Evolutionary conservation across 2,329 filamentous ascomycete genomes (phyloP), one percentile per base, ranked within the genome.

Genomic region (Nigrospora sphaerica): DNA sequence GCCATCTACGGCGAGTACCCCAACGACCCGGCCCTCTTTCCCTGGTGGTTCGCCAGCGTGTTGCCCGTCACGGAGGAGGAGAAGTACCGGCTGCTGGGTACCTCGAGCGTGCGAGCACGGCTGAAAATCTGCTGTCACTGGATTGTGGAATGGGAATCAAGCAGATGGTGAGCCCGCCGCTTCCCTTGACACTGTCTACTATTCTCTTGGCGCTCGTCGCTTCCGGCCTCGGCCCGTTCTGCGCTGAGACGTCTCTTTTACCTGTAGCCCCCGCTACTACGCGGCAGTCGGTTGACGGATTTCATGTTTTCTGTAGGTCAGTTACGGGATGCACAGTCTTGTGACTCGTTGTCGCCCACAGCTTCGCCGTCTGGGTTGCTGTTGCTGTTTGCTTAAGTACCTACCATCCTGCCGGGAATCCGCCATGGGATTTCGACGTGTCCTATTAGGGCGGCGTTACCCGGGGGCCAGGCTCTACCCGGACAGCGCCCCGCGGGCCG

Each of bases 21-120:
- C 0, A 72, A 78, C 14, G 88, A 95, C 57, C 83, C 88, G 1
- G 83, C 83, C 3, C 63, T 80, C 1, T 93, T 95, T 54, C 87
- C 90, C 0, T 95, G 90, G 76, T 96, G 91, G 91, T 85, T 95
- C 54, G 90, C 86, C 11, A 88, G 81, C 58, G 82, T 93, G 17
- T 66, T 95, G 12, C 89, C 89, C 0, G 81, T 93, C 34, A 76
- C 78, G 13, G 86, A 93, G 23, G 70, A 81, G 28, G 85, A 93
- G 57, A 95, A 92, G 61, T 95, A 95, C 54, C 73, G 77, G 12
- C 68, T 96, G 17, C 67, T 96, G 13, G 73, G 74, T 12, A 86
- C 85, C 6, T 83, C 75, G 3, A 92, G 86, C 54, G 88, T 95
- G 5, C 75, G 91, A 49, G 82, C 90, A 58, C 74, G 91, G 47